Evolutionary conservation across 2,329 filamentous ascomycete species (phyloP), one percentile per base, ranked within the genome.

Genomic region (Fusarium robinianum): DNA sequence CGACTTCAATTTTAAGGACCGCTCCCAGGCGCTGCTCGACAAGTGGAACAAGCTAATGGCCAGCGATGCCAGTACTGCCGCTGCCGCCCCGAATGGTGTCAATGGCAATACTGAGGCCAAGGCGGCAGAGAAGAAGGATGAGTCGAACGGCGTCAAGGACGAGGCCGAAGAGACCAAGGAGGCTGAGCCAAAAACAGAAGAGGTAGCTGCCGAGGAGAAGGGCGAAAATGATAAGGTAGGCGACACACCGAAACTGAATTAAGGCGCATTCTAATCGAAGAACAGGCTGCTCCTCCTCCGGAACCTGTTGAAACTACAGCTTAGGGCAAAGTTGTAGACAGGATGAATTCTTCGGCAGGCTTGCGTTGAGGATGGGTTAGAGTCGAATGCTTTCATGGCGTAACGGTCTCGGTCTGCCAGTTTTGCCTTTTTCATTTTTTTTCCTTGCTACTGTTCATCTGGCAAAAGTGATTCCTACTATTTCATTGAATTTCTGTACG

Each of bases 11-110:
- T 96, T 99, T 80, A 95, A 94, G 74, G 76, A 84, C 54, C 86
- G 94, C 37, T 91, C 90, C 23, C 79, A 87, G 54, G 76, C 79
- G 5, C 77, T 99, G 33, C 75, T 97, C n/a, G 83, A 85, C 55
- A 87, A 86, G 68, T 99, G 94, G 94, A 95, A 87, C 67, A 86
- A 87, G 67, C 78, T 90, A 23, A 77, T 97, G n/a, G 80, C 81
- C 22, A 74, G 72, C 11, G 85, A 86, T 32, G 69, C 72, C 19
- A 68, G 67, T 8, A 63, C 72, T 8, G 63, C 67, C 11, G 55
- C 67, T 10, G 51, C 67, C 21, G 51, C 74, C 8, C 64, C 73
- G 6, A 77, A 78, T 49, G 74, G 73, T 14, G 71, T 78, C 3
- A 79, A 80, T 23, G 73, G 77, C 46, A 67, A 70, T 11, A 53